These are phyloP conservation scores for Gaeumannomyces tritici DNA, from an alignment of 2,329 filamentous ascomycete genomes.

Conservation along the genomic window DNA sequence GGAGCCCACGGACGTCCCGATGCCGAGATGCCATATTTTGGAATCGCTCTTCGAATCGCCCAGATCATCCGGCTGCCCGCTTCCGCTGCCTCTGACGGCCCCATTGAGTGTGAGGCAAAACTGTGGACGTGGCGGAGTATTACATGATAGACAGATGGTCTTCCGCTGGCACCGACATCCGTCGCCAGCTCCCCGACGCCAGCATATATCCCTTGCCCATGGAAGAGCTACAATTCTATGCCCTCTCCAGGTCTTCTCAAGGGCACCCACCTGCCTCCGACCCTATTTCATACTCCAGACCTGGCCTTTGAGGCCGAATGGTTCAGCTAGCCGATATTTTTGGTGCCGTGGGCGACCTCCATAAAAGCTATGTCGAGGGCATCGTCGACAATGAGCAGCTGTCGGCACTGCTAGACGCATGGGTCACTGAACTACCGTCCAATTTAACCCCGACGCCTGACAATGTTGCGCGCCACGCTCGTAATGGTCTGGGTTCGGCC, in stretches of 20 bases:
- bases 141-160: slow-evolving; percentile 5
- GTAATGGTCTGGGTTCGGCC: background rate
- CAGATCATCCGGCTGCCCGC: background rate
- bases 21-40: background rate
- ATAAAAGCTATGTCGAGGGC: background rate
- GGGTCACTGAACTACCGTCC: background rate
- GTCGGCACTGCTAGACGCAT: background rate
- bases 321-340: slow-evolving; percentile 1
- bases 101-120: background rate
- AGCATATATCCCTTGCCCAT: background rate
- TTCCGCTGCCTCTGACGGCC: background rate
- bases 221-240: slow-evolving; percentile 1
- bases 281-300: background rate
- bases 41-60: background rate
- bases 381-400: background rate
- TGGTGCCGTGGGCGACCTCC: background rate
- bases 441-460: background rate
- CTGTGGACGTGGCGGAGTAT: slow-evolving; percentile 1
- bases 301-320: slow-evolving; percentile 4
- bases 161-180: background rate
- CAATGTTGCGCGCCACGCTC: background rate
- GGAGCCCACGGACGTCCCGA: background rate
- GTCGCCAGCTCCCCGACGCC: background rate
- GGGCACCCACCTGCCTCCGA: background rate
- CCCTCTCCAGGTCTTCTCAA: background rate